phyloP scores from a whole-genome alignment of 2,329 filamentous ascomycete genomes.

The Grosmannia clavigera region DNA sequence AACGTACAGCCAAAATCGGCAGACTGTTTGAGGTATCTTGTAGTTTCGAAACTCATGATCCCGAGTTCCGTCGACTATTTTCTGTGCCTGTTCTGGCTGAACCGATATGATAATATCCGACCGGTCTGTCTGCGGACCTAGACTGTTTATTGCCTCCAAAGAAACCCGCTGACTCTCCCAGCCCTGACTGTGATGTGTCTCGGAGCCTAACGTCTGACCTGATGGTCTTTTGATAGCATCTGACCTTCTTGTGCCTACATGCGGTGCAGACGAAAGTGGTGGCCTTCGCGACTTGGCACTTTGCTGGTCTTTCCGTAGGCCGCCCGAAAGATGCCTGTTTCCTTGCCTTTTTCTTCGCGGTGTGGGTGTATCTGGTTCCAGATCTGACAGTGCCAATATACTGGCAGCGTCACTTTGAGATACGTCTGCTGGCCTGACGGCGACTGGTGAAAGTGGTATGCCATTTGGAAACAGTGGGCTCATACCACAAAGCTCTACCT shows the following conservation, averaged over 20 bases:
- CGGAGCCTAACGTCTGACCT: neutral
- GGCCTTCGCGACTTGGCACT: neutral
- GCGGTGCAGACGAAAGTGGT: neutral
- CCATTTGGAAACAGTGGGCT: neutral
- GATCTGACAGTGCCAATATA: neutral
- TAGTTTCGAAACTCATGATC: constrained; percentile 45
- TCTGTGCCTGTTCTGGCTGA: constrained; percentile 30
- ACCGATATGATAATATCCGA: constrained; percentile 44
- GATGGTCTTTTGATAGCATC: neutral
- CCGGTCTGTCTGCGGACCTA: constrained; percentile 34
- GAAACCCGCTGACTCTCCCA: constrained; percentile 40
- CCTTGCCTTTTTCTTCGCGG: constrained; percentile 3
- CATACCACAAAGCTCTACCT: constrained; percentile 16
- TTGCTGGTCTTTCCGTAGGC: neutral
- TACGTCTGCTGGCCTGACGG: neutral
- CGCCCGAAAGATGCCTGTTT: neutral
- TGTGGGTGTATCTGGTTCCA: constrained; percentile 18
- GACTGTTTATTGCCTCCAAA: constrained; percentile 31
- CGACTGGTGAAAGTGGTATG: neutral
- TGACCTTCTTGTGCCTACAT: neutral
- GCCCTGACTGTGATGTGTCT: constrained; percentile 17
- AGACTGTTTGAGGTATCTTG: constrained; percentile 40
- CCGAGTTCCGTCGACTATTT: constrained; percentile 36
- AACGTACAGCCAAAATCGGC: constrained; percentile 51
- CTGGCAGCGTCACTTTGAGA: neutral